phyloP scores from a whole-genome alignment of 2,329 filamentous ascomycete species.

The Aspergillus hortae region DNA sequence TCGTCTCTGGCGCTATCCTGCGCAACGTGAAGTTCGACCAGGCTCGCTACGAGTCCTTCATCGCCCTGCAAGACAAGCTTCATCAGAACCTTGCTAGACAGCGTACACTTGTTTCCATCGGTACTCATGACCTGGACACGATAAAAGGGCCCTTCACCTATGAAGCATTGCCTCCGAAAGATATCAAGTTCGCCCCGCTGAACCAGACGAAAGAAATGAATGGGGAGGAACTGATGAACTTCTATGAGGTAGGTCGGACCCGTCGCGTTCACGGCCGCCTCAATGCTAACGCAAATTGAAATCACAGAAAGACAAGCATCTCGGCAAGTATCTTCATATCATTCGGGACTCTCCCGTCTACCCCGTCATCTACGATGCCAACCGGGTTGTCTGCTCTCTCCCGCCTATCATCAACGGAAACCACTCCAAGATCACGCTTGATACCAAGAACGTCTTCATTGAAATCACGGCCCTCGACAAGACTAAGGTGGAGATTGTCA shows the following conservation, averaged over 20 bases:
- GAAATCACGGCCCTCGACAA: constrained; percentile 94
- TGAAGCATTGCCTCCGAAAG: constrained; percentile 83
- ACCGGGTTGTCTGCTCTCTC: constrained; percentile 82
- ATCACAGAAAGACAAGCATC: constrained; percentile 75
- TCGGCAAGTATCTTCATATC: constrained; percentile 88
- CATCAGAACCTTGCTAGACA: constrained; percentile 94
- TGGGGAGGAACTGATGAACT: constrained; percentile 82
- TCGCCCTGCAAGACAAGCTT: constrained; percentile 93
- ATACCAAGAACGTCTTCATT: constrained; percentile 93
- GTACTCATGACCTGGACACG: constrained; percentile 93
- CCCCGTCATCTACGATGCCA: constrained; percentile 89
- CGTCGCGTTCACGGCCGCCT: neutral
- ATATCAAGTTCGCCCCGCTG: constrained; percentile 85
- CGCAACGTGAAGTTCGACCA: constrained; percentile 89
- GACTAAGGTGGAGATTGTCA: constrained; percentile 94
- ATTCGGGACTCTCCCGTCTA: constrained; percentile 92
- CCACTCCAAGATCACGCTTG: constrained; percentile 89
- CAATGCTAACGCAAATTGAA: neutral
- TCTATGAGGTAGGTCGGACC: constrained; percentile 63
- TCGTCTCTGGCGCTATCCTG: constrained; percentile 84
- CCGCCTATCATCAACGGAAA: constrained; percentile 98
- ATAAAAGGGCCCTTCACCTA: constrained; percentile 95
- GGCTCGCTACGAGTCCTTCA: constrained; percentile 94
- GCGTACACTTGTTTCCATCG: constrained; percentile 91
- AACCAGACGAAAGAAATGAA: constrained; percentile 91